Conservation (phyloP, 2,329 filamentous ascomycete genomes). For the Lizonia empirigonia region DNA sequence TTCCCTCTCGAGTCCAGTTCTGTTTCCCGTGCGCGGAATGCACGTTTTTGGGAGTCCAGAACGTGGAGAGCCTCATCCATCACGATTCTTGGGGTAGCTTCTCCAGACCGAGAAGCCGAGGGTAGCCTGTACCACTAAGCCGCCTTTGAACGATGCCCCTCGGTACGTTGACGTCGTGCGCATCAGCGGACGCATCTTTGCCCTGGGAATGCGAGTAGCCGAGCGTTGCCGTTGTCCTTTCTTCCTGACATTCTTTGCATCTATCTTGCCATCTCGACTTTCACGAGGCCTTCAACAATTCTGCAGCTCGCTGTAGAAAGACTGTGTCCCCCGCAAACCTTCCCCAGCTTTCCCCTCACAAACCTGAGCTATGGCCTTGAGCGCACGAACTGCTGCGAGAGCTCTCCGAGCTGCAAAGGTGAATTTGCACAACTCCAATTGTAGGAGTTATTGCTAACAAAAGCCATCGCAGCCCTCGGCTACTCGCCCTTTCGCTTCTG, state of each 20-base stretch:
- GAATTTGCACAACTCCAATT: conserved; percentile 37
- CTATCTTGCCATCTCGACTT: conserved; percentile 7
- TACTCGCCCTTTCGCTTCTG: conserved; percentile 41
- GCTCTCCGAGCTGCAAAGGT: conserved; percentile 70
- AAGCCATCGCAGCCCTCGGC: conserved; percentile 33
- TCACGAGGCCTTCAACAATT: not conserved
- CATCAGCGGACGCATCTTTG: conserved; percentile 10
- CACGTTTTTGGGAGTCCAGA: not conserved
- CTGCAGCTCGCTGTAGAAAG: conserved; percentile 20
- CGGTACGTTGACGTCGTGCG: conserved; percentile 33
- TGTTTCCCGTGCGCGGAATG: conserved; percentile 8
- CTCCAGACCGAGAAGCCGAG: conserved; percentile 36
- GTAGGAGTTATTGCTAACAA: conserved; percentile 18
- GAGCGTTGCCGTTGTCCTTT: conserved; percentile 39
- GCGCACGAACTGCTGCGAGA: conserved; percentile 65
- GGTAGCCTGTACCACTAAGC: conserved; percentile 35
- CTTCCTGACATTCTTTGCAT: conserved; percentile 16
- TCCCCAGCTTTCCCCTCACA: conserved; percentile 38
- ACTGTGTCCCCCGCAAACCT: conserved; percentile 29
- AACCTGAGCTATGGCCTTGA: conserved; percentile 64
- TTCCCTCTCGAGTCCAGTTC: not conserved
- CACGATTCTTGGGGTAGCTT: conserved; percentile 5
- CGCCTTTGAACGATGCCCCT: conserved; percentile 38
- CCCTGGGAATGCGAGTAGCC: conserved; percentile 32
- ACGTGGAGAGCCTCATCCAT: not conserved